These are phyloP conservation scores for Ganoderma lucidum DNA, from an alignment of 1,284 basidiomycete species.

Conservation along the genomic window DNA sequence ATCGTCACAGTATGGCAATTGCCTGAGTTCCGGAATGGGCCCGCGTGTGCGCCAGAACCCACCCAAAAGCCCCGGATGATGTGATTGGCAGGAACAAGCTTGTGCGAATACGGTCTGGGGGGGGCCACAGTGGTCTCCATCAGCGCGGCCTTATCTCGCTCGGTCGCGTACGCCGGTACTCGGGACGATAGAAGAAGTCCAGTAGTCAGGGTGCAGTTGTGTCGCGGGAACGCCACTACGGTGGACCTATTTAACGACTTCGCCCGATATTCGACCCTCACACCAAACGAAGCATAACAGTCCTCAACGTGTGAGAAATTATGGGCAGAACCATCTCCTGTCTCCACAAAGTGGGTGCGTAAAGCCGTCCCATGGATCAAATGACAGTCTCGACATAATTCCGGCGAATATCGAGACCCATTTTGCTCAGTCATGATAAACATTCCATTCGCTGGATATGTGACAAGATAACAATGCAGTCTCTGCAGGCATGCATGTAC, in stretches of 20 bases:
- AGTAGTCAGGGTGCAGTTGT: conserved; percentile 20
- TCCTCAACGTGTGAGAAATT: background rate
- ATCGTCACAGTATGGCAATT: conserved; percentile 32
- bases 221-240: conserved; percentile 14
- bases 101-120: conserved; percentile 23
- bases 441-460: background rate
- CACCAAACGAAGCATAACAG: background rate
- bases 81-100: conserved; percentile 32
- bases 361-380: background rate
- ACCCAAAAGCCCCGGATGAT: conserved; percentile 24
- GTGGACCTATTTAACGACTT: background rate
- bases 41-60: conserved; percentile 25
- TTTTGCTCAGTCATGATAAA: background rate
- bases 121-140: conserved; percentile 20
- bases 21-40: conserved; percentile 25
- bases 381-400: background rate
- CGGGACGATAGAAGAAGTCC: conserved; percentile 30
- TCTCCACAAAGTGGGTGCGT: background rate
- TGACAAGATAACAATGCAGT: background rate
- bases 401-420: background rate
- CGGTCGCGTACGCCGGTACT: conserved; percentile 19
- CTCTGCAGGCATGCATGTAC: background rate
- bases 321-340: background rate
- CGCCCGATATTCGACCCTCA: background rate
- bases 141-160: conserved; percentile 27